Evolutionary conservation across 2,329 filamentous ascomycete genomes (phyloP).

Genomic region (Ascochyta viciae-villosae): DNA sequence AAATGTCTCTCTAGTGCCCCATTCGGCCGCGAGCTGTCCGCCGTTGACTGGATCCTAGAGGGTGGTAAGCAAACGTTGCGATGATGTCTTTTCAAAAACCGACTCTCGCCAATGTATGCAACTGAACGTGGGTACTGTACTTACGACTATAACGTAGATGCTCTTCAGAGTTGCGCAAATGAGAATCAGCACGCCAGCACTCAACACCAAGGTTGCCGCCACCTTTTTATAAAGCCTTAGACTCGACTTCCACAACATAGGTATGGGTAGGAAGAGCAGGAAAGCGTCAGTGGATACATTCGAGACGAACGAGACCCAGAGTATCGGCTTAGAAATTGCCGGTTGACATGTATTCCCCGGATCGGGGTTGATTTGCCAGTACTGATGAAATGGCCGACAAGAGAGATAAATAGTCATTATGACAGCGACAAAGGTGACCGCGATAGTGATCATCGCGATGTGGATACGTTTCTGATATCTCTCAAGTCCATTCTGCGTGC

Average conservation of each 20-base stretch:
- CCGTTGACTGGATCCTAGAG: slow-evolving; percentile 48
- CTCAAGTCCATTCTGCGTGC: slow-evolving; percentile 15
- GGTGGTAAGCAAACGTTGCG: background rate
- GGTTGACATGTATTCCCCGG: slow-evolving; percentile 52
- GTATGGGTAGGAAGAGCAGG: slow-evolving; percentile 64
- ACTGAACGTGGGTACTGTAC: slow-evolving; percentile 6
- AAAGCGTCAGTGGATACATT: slow-evolving; percentile 66
- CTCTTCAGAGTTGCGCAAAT: slow-evolving; percentile 63
- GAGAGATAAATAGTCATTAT: slow-evolving; percentile 60
- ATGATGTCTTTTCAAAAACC: no score
- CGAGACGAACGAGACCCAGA: slow-evolving; percentile 44
- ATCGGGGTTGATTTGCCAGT: slow-evolving; percentile 67
- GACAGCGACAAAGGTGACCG: slow-evolving; percentile 57
- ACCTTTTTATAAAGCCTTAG: slow-evolving; percentile 60
- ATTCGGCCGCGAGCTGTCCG: slow-evolving; percentile 52
- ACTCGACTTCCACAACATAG: slow-evolving; percentile 61
- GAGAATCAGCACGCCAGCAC: slow-evolving; percentile 64
- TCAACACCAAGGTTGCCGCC: slow-evolving; percentile 62
- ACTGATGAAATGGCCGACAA: slow-evolving; percentile 61
- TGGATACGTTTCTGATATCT: slow-evolving; percentile 41
- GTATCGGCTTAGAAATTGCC: slow-evolving; percentile 17
- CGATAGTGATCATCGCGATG: slow-evolving; percentile 60
- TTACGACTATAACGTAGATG: slow-evolving; percentile 55
- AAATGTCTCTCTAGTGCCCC: slow-evolving; percentile 57
- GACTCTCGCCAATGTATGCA: no score